These are phyloP conservation scores for Hanseniaspora jakobsenii DNA, from an alignment of 805 yeast genomes.

Conservation along the genomic window DNA sequence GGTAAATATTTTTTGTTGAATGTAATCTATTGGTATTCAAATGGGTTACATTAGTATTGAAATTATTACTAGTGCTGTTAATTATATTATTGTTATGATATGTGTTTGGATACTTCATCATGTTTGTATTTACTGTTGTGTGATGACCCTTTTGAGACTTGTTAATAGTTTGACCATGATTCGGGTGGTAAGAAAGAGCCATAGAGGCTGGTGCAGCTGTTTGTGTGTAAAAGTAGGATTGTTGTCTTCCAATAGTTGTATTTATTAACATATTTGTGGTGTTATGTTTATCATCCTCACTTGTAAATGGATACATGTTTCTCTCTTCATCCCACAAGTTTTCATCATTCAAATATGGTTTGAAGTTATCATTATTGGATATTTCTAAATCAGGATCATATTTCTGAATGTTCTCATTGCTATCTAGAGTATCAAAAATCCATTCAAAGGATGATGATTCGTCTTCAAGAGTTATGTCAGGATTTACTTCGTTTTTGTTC, in stretches of 20 bases:
- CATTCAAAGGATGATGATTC: conserved; percentile 48
- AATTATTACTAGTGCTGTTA: too few species aligned
- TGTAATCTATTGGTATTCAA: conserved; percentile 19
- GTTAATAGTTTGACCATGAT: conserved; percentile 27
- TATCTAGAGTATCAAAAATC: conserved; percentile 79
- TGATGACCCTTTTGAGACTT: conserved; percentile 17
- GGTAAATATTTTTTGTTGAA: conserved; percentile 19
- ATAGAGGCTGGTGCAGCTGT: conserved; percentile 22
- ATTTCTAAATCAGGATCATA: conserved; percentile 44
- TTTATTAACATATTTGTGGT: background rate
- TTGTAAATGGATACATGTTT: conserved; percentile 23
- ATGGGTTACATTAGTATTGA: too few species aligned
- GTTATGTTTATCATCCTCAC: conserved; percentile 8
- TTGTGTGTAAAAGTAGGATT: conserved; percentile 11
- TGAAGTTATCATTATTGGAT: conserved; percentile 29
- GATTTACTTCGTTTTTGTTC: conserved; percentile 9
- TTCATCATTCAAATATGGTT: conserved; percentile 24
- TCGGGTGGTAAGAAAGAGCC: conserved; percentile 20
- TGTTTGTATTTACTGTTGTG: background rate
- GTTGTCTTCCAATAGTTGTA: conserved; percentile 7
- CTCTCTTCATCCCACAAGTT: conserved; percentile 23
- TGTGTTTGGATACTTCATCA: conserved; percentile 6
- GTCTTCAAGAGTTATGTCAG: conserved; percentile 15
- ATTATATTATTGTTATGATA: background rate
- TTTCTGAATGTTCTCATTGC: conserved; percentile 51